These are phyloP conservation scores for Paecilomyces formosus DNA, from an alignment of 2,329 filamentous ascomycete species.

Conservation along the genomic window DNA sequence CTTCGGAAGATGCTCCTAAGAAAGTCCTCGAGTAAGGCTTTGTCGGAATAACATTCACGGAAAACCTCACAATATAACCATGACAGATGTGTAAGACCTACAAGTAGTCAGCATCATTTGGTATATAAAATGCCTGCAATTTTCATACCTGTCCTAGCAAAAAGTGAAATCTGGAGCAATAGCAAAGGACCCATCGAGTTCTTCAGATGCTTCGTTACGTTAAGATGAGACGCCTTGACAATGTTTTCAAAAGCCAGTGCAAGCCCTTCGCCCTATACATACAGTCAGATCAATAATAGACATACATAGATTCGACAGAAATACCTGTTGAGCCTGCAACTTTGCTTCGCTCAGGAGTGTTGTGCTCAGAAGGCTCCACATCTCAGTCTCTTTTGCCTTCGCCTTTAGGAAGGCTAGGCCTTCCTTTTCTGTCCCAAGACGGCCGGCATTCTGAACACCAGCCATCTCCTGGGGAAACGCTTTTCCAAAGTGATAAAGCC, in stretches of 20 bases:
- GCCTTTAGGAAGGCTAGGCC: conserved; percentile 74
- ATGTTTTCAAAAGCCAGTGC: conserved; percentile 65
- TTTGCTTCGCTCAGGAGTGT: conserved; percentile 82
- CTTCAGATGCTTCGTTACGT: conserved; percentile 67
- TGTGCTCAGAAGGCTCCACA: conserved; percentile 78
- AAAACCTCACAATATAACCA: conserved; percentile 63
- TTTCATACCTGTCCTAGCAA: conserved; percentile 63
- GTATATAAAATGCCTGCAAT: neutral
- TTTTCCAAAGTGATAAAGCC: conserved; percentile 91
- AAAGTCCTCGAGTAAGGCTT: conserved; percentile 65
- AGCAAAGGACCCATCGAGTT: conserved; percentile 67
- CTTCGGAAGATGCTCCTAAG: conserved; percentile 67
- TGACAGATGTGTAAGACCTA: conserved; percentile 47
- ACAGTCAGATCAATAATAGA: neutral
- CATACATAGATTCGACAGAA: conserved; percentile 18
- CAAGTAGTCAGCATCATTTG: conserved; percentile 19
- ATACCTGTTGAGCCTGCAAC: conserved; percentile 64
- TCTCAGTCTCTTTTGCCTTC: conserved; percentile 77
- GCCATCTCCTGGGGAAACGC: conserved; percentile 70
- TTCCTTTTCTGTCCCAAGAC: conserved; percentile 72
- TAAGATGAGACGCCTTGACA: conserved; percentile 73
- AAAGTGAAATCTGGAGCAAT: conserved; percentile 64
- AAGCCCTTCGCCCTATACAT: conserved; percentile 47
- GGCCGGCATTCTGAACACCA: conserved; percentile 61
- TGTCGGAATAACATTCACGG: conserved; percentile 60